Percentiles rank a stretch among this genome's conserved stretches.
These are phyloP conservation scores for Mucor saturninus DNA, from an alignment of 371 early-diverging fungal genomes.

Conservation along the genomic window DNA sequence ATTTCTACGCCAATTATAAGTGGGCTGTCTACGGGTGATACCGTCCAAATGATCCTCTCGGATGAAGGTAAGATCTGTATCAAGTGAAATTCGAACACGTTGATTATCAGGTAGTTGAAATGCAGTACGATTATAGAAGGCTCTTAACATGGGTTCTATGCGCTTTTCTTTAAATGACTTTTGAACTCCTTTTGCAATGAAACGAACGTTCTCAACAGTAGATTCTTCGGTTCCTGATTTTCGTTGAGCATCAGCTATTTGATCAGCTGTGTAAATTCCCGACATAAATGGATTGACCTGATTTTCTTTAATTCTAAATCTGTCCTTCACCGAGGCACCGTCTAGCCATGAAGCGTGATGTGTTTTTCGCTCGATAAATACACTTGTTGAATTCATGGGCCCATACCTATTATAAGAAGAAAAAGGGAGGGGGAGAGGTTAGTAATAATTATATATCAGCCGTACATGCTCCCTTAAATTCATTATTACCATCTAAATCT, in stretches of 20 bases:
- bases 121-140: conserved; percentile 97
- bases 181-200: conserved; percentile 71
- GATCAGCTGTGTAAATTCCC: conserved; percentile 88
- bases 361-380: conserved; percentile 97
- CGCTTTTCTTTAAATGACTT: conserved; percentile 74
- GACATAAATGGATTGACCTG: conserved; percentile 48
- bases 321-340: conserved; percentile 74
- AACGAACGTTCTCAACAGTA: conserved; percentile 17
- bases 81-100: conserved; percentile 92
- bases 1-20: conserved; percentile 88
- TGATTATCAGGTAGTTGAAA: conserved; percentile 98
- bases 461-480: conserved; percentile 29
- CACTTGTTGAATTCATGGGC: conserved; percentile 49
- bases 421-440: conserved; percentile 13
- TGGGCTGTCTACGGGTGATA: conserved; percentile 51
- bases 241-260: conserved; percentile 78
- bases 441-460: not conserved
- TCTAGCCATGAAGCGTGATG: conserved; percentile 96
- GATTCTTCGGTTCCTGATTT: conserved; percentile 67
- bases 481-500: conserved; percentile 87
- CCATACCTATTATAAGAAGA: conserved; percentile 60
- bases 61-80: conserved; percentile 95
- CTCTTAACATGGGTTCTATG: conserved; percentile 84
- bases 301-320: conserved; percentile 50
- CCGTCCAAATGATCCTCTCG: conserved; percentile 88